Conservation (phyloP, 768 basidiomycete genomes). For the Termitomyces sp. region DNA sequence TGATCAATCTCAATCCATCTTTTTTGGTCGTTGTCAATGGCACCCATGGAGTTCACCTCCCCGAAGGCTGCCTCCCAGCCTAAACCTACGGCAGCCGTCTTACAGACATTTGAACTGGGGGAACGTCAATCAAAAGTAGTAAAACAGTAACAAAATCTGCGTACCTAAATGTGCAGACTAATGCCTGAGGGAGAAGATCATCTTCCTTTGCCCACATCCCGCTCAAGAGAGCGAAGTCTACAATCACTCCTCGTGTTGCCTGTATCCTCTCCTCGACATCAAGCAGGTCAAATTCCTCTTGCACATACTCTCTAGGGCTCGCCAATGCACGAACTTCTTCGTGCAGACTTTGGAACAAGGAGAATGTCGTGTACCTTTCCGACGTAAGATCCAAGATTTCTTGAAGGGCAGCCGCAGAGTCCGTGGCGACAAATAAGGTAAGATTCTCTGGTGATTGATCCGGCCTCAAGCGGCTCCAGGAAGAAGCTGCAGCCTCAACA, state of each 20-base stretch:
- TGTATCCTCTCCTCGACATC: constrained; percentile 32
- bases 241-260: constrained; percentile 59
- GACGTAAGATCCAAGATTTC: constrained; percentile 38
- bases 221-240: constrained; percentile 62
- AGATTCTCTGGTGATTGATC: constrained; percentile 20
- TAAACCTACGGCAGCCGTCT: constrained; percentile 50
- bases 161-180: constrained; percentile 56
- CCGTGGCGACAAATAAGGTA: constrained; percentile 55
- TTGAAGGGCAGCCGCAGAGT: constrained; percentile 38
- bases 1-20: constrained; percentile 68
- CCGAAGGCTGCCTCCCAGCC: constrained; percentile 66
- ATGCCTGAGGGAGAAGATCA: constrained; percentile 43
- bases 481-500: constrained; percentile 32
- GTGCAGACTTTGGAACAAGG: constrained; percentile 36
- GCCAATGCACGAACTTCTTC: constrained; percentile 40
- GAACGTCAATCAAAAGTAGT: not conserved
- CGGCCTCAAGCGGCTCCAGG: constrained; percentile 32
- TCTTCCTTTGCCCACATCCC: constrained; percentile 50
- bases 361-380: constrained; percentile 32
- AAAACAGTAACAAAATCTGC: constrained; percentile 10
- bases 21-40: constrained; percentile 36
- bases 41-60: constrained; percentile 37
- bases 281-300: constrained; percentile 41
- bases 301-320: constrained; percentile 49
- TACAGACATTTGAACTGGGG: constrained; percentile 58